phyloP scores from a whole-genome alignment of 1,284 basidiomycete species.

The Xerocomus subilludens region DNA sequence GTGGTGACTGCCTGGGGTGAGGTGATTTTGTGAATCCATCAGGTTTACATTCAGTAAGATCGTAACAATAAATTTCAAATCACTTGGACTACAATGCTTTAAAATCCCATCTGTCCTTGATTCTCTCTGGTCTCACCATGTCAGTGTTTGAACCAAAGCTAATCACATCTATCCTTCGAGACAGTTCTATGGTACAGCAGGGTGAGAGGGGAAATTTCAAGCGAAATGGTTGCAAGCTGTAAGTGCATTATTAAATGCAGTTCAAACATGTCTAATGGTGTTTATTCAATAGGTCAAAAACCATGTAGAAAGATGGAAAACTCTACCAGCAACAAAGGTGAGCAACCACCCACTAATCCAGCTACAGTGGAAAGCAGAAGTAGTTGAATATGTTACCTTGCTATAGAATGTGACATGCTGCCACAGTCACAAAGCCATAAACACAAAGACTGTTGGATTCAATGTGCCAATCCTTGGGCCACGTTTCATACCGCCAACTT shows the following conservation, averaged over 20 bases:
- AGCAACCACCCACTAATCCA: neutral
- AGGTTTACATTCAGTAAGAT: too few species aligned
- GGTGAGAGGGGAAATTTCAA: constrained; percentile 13
- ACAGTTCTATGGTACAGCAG: constrained; percentile 17
- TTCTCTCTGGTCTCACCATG: neutral
- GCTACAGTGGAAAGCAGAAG: constrained; percentile 21
- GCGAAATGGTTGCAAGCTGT: constrained; percentile 8
- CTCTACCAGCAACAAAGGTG: constrained; percentile 6
- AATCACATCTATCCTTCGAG: neutral
- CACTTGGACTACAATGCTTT: too few species aligned
- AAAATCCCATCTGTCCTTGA: too few species aligned
- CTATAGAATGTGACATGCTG: neutral
- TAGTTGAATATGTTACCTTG: constrained; percentile 3
- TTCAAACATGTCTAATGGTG: too few species aligned
- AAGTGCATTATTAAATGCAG: neutral
- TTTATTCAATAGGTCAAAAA: neutral
- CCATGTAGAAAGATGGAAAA: constrained; percentile 13
- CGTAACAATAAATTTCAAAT: too few species aligned
- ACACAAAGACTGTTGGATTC: neutral
- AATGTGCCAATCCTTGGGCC: constrained; percentile 20
- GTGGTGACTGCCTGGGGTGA: too few species aligned
- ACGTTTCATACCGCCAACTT: neutral
- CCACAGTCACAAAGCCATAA: neutral
- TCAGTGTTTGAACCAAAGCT: constrained; percentile 21
- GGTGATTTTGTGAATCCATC: too few species aligned